phyloP scores from a whole-genome alignment of 2,329 filamentous ascomycete species.

The Coleophoma cylindrospora region DNA sequence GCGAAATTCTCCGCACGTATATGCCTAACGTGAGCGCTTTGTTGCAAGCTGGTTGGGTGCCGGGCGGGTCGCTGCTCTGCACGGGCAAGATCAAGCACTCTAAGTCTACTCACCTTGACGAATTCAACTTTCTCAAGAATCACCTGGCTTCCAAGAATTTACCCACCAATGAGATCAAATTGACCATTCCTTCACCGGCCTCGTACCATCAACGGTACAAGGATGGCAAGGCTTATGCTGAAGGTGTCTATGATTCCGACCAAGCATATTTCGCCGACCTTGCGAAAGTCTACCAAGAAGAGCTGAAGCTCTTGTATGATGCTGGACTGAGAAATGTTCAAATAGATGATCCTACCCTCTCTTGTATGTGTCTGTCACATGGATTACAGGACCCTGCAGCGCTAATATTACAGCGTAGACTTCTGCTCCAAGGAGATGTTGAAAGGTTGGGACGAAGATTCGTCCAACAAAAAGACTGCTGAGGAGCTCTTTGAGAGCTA shows the following conservation, averaged over 20 bases:
- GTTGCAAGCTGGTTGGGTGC: constrained; percentile 36
- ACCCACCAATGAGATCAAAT: constrained; percentile 53
- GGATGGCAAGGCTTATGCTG: constrained; percentile 44
- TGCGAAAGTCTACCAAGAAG: constrained; percentile 45
- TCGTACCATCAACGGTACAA: constrained; percentile 65
- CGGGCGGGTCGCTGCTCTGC: constrained; percentile 39
- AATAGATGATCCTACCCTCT: constrained; percentile 53
- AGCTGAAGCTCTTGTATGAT: constrained; percentile 46
- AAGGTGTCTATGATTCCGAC: constrained; percentile 43
- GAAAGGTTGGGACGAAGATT: constrained; percentile 61
- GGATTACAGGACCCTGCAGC: neutral
- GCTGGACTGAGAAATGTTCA: constrained; percentile 48
- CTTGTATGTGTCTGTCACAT: constrained; percentile 45
- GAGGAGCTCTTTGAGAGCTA: constrained; percentile 72
- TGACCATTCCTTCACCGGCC: constrained; percentile 61
- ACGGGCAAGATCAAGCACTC: constrained; percentile 41
- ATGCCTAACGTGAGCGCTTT: constrained; percentile 36
- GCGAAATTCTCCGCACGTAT: constrained; percentile 33
- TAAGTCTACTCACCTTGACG: constrained; percentile 42
- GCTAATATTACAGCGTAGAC: constrained; percentile 36
- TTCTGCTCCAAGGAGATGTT: constrained; percentile 72
- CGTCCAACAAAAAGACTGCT: constrained; percentile 47
- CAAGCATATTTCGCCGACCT: constrained; percentile 50
- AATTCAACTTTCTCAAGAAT: constrained; percentile 55
- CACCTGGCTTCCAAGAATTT: constrained; percentile 54